Evolutionary conservation across 192 early-diverging fungal genomes (phyloP), one percentile per base, ranked within the genome.

Genomic region (Diversispora epigaea): DNA sequence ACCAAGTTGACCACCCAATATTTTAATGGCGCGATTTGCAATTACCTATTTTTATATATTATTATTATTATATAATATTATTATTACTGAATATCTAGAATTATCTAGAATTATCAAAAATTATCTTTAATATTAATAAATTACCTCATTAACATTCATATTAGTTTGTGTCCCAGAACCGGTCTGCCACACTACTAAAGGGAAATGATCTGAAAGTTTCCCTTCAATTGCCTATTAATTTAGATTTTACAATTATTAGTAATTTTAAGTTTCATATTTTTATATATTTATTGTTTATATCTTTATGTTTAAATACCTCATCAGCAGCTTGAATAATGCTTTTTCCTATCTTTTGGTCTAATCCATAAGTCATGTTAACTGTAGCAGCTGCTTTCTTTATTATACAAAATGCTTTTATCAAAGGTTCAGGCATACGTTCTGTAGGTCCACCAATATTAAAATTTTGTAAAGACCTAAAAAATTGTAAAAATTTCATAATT

Each of bases 101-200:
- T n/a, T 47, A n/a, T n/a, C n/a, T n/a, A n/a, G n/a, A n/a, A n/a
- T n/a, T 2, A 17, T 3, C 60, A n/a, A 56, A 62, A 43, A 54
- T n/a, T 47, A 40, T 49, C 43, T 66, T 21, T 0, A 17, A 25
- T 15, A 69, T 56, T 41, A 55, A 49, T 25, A 44, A 71, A 39
- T 8, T 77, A 79, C 81, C 79, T 95, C 93, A 81, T 94, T 95
- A 77, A 90, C 94, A 77, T 98, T 98, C 96, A 98, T 98, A 90
- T 99, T 98, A 72, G 95, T 93, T 87, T 98, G 96, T 45, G 96
- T 99, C 45, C 98, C 98, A 61, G 94, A 96, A 45, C 98, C 98
- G 47, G 97, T 99, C 83, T 96, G 94, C 94, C 92, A 99, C 56
- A 99, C 95, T 22, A 99, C 98, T 66, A 99, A 87, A 43, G 98